phyloP scores from a whole-genome alignment of 768 basidiomycete genomes.

The Lactarius vividus region DNA sequence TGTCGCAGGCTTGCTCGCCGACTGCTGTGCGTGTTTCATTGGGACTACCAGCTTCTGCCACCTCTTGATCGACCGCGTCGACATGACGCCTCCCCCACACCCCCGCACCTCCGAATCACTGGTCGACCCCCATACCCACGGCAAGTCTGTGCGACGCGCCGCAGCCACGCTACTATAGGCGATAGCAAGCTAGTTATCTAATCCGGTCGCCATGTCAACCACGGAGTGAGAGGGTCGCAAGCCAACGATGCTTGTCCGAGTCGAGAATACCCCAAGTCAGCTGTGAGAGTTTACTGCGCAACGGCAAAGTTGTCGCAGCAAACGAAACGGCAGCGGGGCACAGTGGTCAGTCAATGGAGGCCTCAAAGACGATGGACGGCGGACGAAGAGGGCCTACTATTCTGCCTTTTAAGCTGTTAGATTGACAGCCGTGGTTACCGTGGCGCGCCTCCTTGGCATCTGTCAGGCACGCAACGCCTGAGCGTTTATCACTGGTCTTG shows the following conservation, averaged over 20 bases:
- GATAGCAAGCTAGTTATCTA: background rate
- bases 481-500: background rate
- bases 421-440: background rate
- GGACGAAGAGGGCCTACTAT: no score
- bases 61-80: background rate
- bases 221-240: background rate
- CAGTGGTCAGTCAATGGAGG: background rate
- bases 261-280: background rate
- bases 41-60: background rate
- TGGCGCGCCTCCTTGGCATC: background rate
- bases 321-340: background rate
- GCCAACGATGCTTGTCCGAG: no score
- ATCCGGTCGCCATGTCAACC: background rate
- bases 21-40: background rate
- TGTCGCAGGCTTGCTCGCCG: background rate
- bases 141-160: background rate
- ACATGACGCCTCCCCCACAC: background rate
- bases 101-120: no score
- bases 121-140: no score
- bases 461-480: background rate
- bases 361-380: background rate
- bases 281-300: background rate
- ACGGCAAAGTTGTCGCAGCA: background rate
- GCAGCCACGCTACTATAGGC: background rate
- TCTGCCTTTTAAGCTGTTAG: background rate